Base-by-base conservation (phyloP, 2,329 filamentous ascomycete species). In the Aspergillus sp. region DNA sequence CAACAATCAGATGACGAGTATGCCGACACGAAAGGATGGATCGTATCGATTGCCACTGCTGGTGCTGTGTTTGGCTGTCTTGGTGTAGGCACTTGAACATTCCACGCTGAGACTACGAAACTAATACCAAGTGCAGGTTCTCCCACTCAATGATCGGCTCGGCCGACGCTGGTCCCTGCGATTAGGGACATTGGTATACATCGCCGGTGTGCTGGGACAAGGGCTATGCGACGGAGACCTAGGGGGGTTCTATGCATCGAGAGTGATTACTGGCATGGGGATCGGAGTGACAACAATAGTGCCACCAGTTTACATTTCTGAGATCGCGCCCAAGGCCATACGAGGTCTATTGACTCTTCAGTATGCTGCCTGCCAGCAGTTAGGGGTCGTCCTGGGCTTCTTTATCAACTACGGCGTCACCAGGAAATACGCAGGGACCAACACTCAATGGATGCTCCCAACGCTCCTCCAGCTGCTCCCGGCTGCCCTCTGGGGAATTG, bases 391-490 rank as follows among this genome's bases (percentile, higher is more conserved):
- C 27, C 27, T 31, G 27, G 27, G 27, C 27, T 31, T 31, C 27
- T 31, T 31, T 1, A 31, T 31, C 27, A 31, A 31, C 23, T 65
- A 64, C 39, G 62, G 62, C 17, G 62, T 64, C 47, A 49, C n/a
- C 27, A 3, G 27, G 27, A 9, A 41, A 14, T 55, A 62, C 24
- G 56, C 53, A 0, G 55, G 55, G 5, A 55, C 52, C 6, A 59
- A 66, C 50, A 62, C 41, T 15, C 64, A 66, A 52, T 67, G 65
- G 64, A 67, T 67, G 61, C 56, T 66, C 14, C 62, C 65, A 3
- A 66, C 62, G 2, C 56, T 66, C 1, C 56, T 65, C 4, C 64
- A 66, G 41, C 41, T 66, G 11, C 41, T 67, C 0, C 62, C 63
- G 0, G 64, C 64, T 4, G 45, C 43, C 0, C 49, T 66, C 14